Conservation (phyloP, 371 early-diverging fungal species). For the Mucor racemosus region DNA sequence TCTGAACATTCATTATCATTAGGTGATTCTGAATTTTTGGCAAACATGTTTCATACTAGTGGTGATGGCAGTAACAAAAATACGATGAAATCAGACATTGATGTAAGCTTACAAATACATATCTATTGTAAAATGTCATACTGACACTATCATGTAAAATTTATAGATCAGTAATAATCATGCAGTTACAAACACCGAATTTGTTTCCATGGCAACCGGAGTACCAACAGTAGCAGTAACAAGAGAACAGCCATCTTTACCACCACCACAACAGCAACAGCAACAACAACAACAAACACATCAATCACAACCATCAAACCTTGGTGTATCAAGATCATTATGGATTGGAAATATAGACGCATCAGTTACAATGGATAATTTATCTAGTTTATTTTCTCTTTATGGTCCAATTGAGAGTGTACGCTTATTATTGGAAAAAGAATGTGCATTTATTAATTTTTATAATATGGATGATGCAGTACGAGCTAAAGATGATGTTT, state of each 20-base stretch:
- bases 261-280: slow-evolving; percentile 16
- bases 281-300: slow-evolving; percentile 11
- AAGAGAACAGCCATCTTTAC: not conserved
- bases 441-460: slow-evolving; percentile 96
- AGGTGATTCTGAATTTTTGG: slow-evolving; percentile 51
- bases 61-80: not conserved
- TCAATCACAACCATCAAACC: no score
- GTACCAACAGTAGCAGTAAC: not conserved
- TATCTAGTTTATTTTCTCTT: slow-evolving; percentile 78
- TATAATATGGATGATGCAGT: slow-evolving; percentile 85
- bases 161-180: slow-evolving; percentile 2
- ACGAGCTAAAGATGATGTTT: slow-evolving; percentile 85
- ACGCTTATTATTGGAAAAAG: slow-evolving; percentile 92
- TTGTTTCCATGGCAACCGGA: not conserved
- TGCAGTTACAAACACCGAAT: slow-evolving; percentile 7
- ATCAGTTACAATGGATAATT: slow-evolving; percentile 72
- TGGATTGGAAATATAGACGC: slow-evolving; percentile 96
- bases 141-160: not conserved
- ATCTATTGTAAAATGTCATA: not conserved
- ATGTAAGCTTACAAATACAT: not conserved
- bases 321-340: slow-evolving; percentile 78
- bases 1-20: slow-evolving; percentile 37
- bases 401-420: slow-evolving; percentile 94
- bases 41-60: slow-evolving; percentile 37
- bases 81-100: not conserved